phyloP scores from a whole-genome alignment of 176 grass and related monocot genomes.

The Themeda triandra region DNA sequence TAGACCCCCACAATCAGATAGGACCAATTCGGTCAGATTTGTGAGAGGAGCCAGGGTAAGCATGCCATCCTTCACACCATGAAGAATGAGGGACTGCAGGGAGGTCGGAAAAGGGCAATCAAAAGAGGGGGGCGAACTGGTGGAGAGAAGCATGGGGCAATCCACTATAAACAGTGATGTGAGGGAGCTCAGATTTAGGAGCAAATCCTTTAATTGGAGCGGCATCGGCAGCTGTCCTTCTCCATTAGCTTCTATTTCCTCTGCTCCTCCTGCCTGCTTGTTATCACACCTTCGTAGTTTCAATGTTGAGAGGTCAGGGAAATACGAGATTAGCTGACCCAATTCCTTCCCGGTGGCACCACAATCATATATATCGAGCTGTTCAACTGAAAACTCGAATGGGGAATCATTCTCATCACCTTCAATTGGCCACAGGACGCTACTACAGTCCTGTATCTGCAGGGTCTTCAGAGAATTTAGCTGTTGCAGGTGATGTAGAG shows the following conservation, averaged over 20 bases:
- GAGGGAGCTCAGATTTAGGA: background rate
- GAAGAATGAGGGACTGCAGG: accelerated
- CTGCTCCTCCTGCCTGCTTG: no score
- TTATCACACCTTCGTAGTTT: no score
- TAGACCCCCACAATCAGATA: accelerated
- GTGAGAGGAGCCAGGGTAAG: background rate
- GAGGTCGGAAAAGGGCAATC: background rate
- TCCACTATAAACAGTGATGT: accelerated
- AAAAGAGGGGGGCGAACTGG: background rate
- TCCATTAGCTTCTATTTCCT: no score
- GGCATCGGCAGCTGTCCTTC: no score
- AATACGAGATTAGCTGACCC: no score
- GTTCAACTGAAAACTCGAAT: background rate
- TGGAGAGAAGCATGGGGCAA: background rate
- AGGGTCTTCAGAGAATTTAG: background rate
- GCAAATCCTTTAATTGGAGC: background rate
- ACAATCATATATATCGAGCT: accelerated
- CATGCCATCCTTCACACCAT: accelerated
- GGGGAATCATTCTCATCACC: background rate
- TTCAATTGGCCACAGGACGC: accelerated
- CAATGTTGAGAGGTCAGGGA: no score
- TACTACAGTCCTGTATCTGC: accelerated
- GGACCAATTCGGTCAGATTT: accelerated
- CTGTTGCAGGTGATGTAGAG: background rate
- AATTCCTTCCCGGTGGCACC: background rate